Base-by-base conservation (phyloP, 352 stramenopile species). In the Pythium grandisporangium region DNA sequence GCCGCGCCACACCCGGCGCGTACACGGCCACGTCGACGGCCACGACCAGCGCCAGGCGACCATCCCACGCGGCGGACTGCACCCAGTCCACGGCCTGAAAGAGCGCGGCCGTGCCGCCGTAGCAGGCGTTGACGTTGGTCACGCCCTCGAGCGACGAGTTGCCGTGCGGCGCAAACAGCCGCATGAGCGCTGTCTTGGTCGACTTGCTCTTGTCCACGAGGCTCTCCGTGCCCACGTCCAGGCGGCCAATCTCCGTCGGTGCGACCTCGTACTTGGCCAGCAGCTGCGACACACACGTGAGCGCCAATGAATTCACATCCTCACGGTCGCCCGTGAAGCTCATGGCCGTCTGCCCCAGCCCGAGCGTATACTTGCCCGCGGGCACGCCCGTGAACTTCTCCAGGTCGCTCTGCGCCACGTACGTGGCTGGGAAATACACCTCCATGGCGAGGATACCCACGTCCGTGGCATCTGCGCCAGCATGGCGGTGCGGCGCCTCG, bases 161-260 rank as follows among this genome's bases (percentile, higher is more conserved):
- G 37, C 67, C 66, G 25, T 51, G 67, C 38, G 60, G 38, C 36
- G 48, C 59, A 32, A 88, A 86, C 10, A 87, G 58, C 37, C 76
- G 60, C 71, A 85, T 86, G 36, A 88, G 76, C 47, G 81, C 71
- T 13, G 78, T 92, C 61, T 88, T 86, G 37, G 70, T 80, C 26
- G 75, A 89, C 64, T 84, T 93, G 51, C 70, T 88, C 65, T 93
- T 93, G 58, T 83, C 80, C 46, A 86, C 63, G 30, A 99, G 70
- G 34, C 93, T 98, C 75, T 99, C 96, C 3, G 96, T 99, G 42
- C 96, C 96, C 23, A 99, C 85, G 58, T 99, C 95, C 1, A 99
- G 63, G 7, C 95, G 69, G 16, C 95, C 96, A 23, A 99, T 76
- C 42, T 93, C 58, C 2, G 66, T 59, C 4, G 82, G 45, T 11